These are phyloP conservation scores for Cryptococcus depauperatus DNA, from an alignment of 1,284 basidiomycete genomes.

Conservation along the genomic window DNA sequence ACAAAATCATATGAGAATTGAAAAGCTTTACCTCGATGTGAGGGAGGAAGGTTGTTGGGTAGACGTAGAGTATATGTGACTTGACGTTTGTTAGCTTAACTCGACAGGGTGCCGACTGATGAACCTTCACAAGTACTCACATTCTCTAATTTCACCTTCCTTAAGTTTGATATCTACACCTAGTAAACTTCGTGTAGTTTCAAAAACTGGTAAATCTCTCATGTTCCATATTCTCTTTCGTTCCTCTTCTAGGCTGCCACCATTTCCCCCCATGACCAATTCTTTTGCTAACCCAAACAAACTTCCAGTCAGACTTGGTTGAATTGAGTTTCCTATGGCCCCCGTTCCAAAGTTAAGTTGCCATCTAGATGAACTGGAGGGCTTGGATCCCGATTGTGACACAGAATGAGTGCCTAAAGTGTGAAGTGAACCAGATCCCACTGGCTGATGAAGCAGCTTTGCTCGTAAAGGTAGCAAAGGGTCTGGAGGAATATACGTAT, in stretches of 20 bases:
- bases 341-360: constrained; percentile 41
- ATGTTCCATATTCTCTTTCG: constrained; percentile 43
- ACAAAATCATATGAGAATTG: constrained; percentile 82
- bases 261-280: constrained; percentile 33
- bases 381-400: constrained; percentile 1
- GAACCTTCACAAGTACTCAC: constrained; percentile 32
- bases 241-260: constrained; percentile 43
- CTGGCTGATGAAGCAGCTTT: constrained; percentile 40
- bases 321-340: constrained; percentile 33
- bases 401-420: constrained; percentile 1
- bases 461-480: constrained; percentile 43
- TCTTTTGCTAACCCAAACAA: constrained; percentile 43
- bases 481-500: constrained; percentile 44
- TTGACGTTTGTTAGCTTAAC: neutral
- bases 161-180: constrained; percentile 40
- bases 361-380: constrained; percentile 25
- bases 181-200: constrained; percentile 37
- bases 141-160: constrained; percentile 35
- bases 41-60: constrained; percentile 62
- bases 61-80: neutral
- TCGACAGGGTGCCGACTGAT: neutral
- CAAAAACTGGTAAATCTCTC: constrained; percentile 43
- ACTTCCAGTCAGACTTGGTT: constrained; percentile 43
- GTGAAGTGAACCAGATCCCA: constrained; percentile 38
- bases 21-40: constrained; percentile 73